Evolutionary conservation across 345 rosid species (phyloP), one percentile per base, ranked within the genome.

Genomic region (Rhodamnia rubescens): DNA sequence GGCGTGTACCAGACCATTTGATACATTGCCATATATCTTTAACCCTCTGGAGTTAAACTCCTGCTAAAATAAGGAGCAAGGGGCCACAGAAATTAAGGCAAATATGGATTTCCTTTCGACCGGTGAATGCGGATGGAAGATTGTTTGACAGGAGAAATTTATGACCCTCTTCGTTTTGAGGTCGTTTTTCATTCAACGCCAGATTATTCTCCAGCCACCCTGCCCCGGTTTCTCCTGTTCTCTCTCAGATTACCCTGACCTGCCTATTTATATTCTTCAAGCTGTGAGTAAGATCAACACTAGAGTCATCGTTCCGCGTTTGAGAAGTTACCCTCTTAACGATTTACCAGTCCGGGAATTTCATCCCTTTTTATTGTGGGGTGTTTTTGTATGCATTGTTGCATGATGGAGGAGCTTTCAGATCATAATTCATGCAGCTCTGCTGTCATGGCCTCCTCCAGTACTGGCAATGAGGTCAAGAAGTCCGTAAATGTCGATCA

Each of bases 161-260:
- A 64, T 61, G 78, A 50, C 74, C 49, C 26, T 20, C 14, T 69
- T 20, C 75, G 6, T 42, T n/a, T 5, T 54, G 8, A 85, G 89
- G 93, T 92, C 91, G 89, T 94, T 94, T 94, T 91, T 93, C 96
- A 90, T 88, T 92, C 96, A 95, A 93, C 98, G 87, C 88, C 91
- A 92, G 87, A 69, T 18, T 88, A 89, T 93, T 92, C 95, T 93
- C 95, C 92, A 90, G 95, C 91, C 93, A 91, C 88, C 89, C 90
- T 82, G 74, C 74, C 86, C 86, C 83, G 84, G 82, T 90, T 75
- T 82, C 61, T 51, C 84, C n/a, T 86, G 27, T 58, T 50, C 75
- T 88, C 85, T 87, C 84, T 89, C 86, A 85, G 85, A 84, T 87
- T 85, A 85, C 56, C 51, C 61, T 12, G 42, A 40, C 52, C 84